phyloP scores from a whole-genome alignment of 768 basidiomycete genomes.

The Mycena kentingensis region DNA sequence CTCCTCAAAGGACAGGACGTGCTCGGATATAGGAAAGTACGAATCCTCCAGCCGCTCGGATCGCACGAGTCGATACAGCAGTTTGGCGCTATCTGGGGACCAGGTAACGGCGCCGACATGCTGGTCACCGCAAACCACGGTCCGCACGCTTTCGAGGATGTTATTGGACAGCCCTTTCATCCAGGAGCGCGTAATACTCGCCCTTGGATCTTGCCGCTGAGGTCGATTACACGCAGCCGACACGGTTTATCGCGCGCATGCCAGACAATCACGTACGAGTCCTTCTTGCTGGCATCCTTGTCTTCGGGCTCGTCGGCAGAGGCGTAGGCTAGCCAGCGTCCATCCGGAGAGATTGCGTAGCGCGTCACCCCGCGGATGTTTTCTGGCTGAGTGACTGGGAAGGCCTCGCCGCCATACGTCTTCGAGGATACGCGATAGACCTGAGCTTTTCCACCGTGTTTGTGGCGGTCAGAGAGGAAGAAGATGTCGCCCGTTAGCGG shows the following conservation, averaged over 20 bases:
- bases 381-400: slow-evolving; percentile 7
- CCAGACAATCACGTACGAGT: slow-evolving; percentile 17
- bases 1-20: slow-evolving; percentile 11
- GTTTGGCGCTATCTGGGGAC: slow-evolving; percentile 16
- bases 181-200: background rate
- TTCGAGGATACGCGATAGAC: slow-evolving; percentile 13
- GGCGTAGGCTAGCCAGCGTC: slow-evolving; percentile 17
- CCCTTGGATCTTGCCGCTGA: slow-evolving; percentile 7
- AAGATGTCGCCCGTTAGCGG: slow-evolving; percentile 17
- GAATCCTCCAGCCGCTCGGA: slow-evolving; percentile 6
- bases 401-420: slow-evolving; percentile 15
- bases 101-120: slow-evolving; percentile 15
- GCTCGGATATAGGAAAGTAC: slow-evolving; percentile 10
- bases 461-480: slow-evolving; percentile 22
- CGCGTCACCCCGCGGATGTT: slow-evolving; percentile 7
- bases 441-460: slow-evolving; percentile 11
- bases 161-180: background rate
- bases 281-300: slow-evolving; percentile 15
- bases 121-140: slow-evolving; percentile 1
- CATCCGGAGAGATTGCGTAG: slow-evolving; percentile 15
- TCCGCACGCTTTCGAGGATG: background rate
- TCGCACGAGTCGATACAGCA: slow-evolving; percentile 11
- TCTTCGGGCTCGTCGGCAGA: slow-evolving; percentile 19
- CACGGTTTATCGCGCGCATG: background rate
- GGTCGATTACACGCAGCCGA: slow-evolving; percentile 16